These are phyloP conservation scores for Termitomyces sp. DNA, from an alignment of 768 basidiomycete genomes.

Conservation along the genomic window DNA sequence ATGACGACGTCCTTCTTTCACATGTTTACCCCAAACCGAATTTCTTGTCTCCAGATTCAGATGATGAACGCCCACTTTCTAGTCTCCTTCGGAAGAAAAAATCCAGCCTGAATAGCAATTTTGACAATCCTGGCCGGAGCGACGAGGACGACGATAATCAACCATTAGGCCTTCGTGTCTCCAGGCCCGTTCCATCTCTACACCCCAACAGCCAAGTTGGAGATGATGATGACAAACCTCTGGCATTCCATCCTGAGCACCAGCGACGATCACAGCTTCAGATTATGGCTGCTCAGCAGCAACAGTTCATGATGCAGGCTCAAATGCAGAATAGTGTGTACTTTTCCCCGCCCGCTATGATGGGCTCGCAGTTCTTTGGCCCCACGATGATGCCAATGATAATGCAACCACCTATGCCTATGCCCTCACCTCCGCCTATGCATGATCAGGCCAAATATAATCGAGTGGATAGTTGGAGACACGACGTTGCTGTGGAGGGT, in stretches of 20 bases:
- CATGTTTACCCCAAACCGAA: constrained; percentile 47
- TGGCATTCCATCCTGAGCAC: constrained; percentile 76
- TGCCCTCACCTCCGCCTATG: constrained; percentile 60
- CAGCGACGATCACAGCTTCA: constrained; percentile 71
- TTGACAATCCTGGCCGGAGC: constrained; percentile 29
- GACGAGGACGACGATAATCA: constrained; percentile 66
- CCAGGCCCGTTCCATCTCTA: constrained; percentile 35
- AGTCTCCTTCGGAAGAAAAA: constrained; percentile 48
- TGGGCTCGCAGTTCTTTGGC: constrained; percentile 65
- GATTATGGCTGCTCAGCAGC: constrained; percentile 47
- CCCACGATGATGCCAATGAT: constrained; percentile 53
- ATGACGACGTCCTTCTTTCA: constrained; percentile 74
- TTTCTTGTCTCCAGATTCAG: constrained; percentile 41
- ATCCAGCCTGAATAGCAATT: constrained; percentile 38
- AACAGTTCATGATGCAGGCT: constrained; percentile 71
- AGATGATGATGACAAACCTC: constrained; percentile 67
- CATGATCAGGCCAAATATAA: constrained; percentile 66
- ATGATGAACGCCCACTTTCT: constrained; percentile 73
- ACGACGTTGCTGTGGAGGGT: constrained; percentile 73
- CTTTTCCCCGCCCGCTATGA: constrained; percentile 63
- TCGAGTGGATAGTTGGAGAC: constrained; percentile 78
- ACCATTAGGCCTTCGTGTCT: constrained; percentile 68
- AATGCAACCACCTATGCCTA: constrained; percentile 37
- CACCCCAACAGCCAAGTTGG: constrained; percentile 24
- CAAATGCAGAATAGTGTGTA: constrained; percentile 76